Base-by-base conservation (phyloP, 805 yeast genomes). In the Starmerella tilneyi region DNA sequence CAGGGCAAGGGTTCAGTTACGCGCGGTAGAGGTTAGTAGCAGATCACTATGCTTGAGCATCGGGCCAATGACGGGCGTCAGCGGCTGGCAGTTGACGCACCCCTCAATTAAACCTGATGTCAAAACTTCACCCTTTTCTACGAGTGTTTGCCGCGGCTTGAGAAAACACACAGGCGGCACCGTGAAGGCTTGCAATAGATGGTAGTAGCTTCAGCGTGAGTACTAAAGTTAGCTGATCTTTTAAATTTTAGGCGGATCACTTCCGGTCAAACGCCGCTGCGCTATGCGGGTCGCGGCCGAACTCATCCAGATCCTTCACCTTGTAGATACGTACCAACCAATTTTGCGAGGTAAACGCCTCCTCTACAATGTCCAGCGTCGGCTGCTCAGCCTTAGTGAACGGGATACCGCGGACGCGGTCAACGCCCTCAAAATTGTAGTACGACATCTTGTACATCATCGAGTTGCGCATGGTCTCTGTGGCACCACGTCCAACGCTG, bases 241-340 rank as follows among this genome's bases (percentile, higher is more conserved):
- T 34, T 34, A 22, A 16, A 5, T 5, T 17, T 19, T 20, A 19
- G 9, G 22, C 13, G 23, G 26, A 7, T 26, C 28, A 46, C 26
- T 48, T 43, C 5, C 24, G 17, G 19, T 35, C 43, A 40, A 49
- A 48, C 13, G 41, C 32, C 4, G 53, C 42, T 9, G 42, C 55
- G 21, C 29, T 9, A 32, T 51, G 55, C 8, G 29, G 42, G 27
- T 77, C 79, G 64, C 99, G 78, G 40, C 97, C 98, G 54, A 84
- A 76, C 49, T 75, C 76, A 64, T 92, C 98, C 48, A 74, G 71
- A 49, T 85, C 89, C 66, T 86, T 92, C 55, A 92, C 83, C 71
- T 85, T 83, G 69, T 84, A 92, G 50, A 92, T 75, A 67, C 98
- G 78, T 16, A 92, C 96, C 56, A 92, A 74, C 96, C 96, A 94